phyloP scores from a whole-genome alignment of 2,329 filamentous ascomycete species.

The Sordariomycetes sp. region DNA sequence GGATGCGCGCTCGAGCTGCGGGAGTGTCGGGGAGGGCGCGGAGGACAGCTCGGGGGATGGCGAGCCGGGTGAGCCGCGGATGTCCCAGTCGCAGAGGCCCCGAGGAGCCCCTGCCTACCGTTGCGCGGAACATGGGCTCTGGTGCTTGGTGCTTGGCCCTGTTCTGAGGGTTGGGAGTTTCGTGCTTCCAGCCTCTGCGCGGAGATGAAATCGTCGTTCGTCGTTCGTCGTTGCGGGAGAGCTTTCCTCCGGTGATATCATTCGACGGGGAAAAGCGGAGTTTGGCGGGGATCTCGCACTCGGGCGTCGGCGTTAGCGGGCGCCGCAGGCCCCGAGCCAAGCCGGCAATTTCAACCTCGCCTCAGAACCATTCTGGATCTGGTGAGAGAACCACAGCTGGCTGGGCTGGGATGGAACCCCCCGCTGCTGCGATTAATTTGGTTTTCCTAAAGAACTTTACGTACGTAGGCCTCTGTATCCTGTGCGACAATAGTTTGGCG shows the following conservation, averaged over 20 bases:
- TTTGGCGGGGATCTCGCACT: not conserved
- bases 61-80: not conserved
- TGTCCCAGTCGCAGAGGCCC: not conserved
- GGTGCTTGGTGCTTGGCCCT: not conserved
- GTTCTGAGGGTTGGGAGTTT: not conserved
- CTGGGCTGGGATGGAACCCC: not conserved
- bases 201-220: not conserved
- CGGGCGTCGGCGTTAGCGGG: not conserved
- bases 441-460: no score
- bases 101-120: not conserved
- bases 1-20: conserved; percentile 10
- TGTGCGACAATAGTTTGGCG: no score
- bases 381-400: not conserved
- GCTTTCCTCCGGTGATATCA: not conserved
- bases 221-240: no score
- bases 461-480: no score
- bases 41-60: not conserved
- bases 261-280: not conserved
- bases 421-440: no score
- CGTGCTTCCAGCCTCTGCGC: not conserved
- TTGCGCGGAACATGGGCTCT: not conserved
- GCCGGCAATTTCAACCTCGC: not conserved
- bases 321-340: not conserved
- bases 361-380: not conserved
- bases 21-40: not conserved